Evolutionary conservation across 2,329 filamentous ascomycete species (phyloP), one percentile per base, ranked within the genome.

Genomic region (Trichoderma afroharzianum): DNA sequence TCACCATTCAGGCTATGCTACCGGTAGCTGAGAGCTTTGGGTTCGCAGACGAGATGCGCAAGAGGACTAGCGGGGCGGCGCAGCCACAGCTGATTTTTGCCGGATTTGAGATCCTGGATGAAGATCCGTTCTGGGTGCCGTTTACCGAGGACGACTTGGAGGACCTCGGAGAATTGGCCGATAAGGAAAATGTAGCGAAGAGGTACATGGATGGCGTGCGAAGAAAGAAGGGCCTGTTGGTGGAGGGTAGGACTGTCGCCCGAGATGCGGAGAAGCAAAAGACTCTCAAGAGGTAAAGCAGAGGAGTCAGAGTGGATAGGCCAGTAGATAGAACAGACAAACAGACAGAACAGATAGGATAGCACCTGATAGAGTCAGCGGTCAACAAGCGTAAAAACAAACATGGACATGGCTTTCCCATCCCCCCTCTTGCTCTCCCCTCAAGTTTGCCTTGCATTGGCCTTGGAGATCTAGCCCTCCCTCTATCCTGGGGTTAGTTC

Each of bases 111-210:
- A 88, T 97, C 76, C 85, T 98, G 2, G 94, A 98, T 80, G 92
- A 98, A 82, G 96, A 99, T 84, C 96, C 96, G 0, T 97, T 97
- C 84, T 99, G 96, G 96, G 94, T 97, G 61, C 96, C 96, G 1
- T 94, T 94, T 75, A 98, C 95, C 0, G 96, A 98, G 79, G 96
- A 98, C 80, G 94, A 99, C 78, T 83, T 99, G 66, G 96, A 99
- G 85, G 96, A 99, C 84, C 83, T 99, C 73, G 96, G 96, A 30
- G 95, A 98, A 85, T 85, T 95, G 79, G 96, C 93, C 4, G 96
- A 99, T 83, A 89, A 89, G 78, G 96, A 98, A 86, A 98, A 98
- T 82, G 93, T 98, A 64, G 96, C 96, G 28, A 97, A 97, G 88
- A 85, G 93, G 79, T 98, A 98, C 85, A 95, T 99, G 88, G 96